Evolutionary conservation across 495 filamentous ascomycete species (phyloP), one percentile per base, ranked within the genome.

Genomic region (Aspergillus homomorphus): DNA sequence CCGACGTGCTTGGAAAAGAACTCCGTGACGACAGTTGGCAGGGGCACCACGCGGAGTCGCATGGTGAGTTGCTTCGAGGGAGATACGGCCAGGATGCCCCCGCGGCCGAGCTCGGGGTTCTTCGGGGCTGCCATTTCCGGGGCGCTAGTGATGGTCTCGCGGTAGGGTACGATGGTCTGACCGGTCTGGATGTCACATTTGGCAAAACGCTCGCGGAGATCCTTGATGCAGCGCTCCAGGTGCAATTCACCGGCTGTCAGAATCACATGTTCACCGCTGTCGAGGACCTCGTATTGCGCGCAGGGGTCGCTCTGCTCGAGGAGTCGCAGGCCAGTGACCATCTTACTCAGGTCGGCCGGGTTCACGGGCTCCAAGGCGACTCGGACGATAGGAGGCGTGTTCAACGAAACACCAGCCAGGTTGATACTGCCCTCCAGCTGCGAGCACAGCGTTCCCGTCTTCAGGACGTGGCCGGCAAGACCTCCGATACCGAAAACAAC

Each of bases 401-500:
- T 84, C 65, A 92, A 82, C 49, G 82, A 89, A 18, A 92, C 82
- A 54, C 95, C 95, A 12, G 92, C 95, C 57, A 99, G 78, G 73
- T 98, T 99, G 69, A 96, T 82, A n/a, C 88, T 81, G 20, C 94
- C 95, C 58, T 89, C 87, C 0, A 96, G 76, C 64, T 93, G 88
- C 61, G 88, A 94, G 73, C 92, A 96, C 2, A 99, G 80, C 0
- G 94, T 99, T 9, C 92, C 95, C 21, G 91, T 93, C 70, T 99
- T 99, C 45, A 99, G 77, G 19, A 99, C 87, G 58, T 90, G 84
- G 23, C 93, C 94, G 61, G 92, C 92, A 10, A 99, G 82, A 19
- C 94, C 94, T 18, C 85, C 90, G 33, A 99, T 91, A n/a, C 93
- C 94, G 67, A 98, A 97, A 9, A 99, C 89, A 9, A 94, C 91